Conservation (phyloP, 371 early-diverging fungal genomes). For the Syncephalastrum monosporum region DNA sequence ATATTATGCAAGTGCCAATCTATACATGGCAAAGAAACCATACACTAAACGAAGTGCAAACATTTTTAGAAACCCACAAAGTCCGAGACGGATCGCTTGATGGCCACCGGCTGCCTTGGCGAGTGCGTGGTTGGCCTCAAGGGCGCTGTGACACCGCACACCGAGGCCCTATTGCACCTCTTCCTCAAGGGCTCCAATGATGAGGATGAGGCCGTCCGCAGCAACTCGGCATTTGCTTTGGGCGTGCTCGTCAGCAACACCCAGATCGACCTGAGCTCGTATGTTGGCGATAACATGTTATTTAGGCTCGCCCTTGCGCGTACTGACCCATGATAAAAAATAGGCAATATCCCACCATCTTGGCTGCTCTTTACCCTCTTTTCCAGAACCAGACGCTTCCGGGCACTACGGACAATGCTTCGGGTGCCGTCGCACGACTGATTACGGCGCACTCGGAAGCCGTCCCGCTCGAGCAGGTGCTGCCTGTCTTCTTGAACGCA, state of each 20-base stretch:
- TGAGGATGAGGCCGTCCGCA: slow-evolving; percentile 76
- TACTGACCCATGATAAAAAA: background rate
- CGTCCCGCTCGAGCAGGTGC: slow-evolving; percentile 73
- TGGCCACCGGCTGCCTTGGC: slow-evolving; percentile 84
- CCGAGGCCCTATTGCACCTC: slow-evolving; percentile 60
- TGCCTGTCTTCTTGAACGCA: slow-evolving; percentile 69
- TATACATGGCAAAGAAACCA: background rate
- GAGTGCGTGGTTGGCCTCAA: slow-evolving; percentile 75
- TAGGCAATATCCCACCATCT: slow-evolving; percentile 65
- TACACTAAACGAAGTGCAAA: too few species aligned
- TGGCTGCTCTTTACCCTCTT: slow-evolving; percentile 71
- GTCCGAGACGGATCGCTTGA: slow-evolving; percentile 74
- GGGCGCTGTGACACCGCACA: slow-evolving; percentile 66
- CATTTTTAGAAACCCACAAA: slow-evolving; percentile 54
- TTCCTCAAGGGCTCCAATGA: slow-evolving; percentile 72
- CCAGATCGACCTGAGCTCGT: slow-evolving; percentile 61
- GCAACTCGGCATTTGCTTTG: slow-evolving; percentile 82
- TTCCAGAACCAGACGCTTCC: slow-evolving; percentile 60
- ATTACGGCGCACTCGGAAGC: slow-evolving; percentile 63
- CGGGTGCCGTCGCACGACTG: slow-evolving; percentile 66
- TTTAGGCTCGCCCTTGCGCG: background rate
- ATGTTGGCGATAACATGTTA: slow-evolving; percentile 14
- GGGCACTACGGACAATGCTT: slow-evolving; percentile 82
- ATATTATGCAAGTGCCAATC: slow-evolving; percentile 45
- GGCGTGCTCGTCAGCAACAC: slow-evolving; percentile 73